Conservation (phyloP, 2,329 filamentous ascomycete genomes). For the Graphiopsis chlorocephala region DNA sequence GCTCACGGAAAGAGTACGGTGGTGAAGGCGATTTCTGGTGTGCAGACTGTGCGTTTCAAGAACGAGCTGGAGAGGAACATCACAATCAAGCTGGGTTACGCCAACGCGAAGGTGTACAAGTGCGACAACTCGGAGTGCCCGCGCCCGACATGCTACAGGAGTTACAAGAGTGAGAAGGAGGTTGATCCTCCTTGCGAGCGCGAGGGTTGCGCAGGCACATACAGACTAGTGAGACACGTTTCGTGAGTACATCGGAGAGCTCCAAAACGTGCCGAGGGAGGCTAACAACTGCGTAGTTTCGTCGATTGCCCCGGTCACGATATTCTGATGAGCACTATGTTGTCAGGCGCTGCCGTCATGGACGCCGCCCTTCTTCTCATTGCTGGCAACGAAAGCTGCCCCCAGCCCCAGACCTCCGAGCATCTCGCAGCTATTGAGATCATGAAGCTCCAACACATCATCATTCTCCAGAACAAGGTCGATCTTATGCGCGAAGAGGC, state of each 20-base stretch:
- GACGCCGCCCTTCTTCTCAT: conserved; percentile 94
- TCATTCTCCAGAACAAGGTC: conserved; percentile 99
- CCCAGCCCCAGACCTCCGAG: conserved; percentile 96
- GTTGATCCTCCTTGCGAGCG: conserved; percentile 94
- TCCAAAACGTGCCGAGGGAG: not conserved
- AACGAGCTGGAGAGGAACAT: conserved; percentile 99
- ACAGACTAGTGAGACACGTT: conserved; percentile 85
- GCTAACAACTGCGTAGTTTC: conserved; percentile 54
- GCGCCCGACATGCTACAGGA: conserved; percentile 90
- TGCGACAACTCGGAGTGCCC: conserved; percentile 91
- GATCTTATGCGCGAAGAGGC: conserved; percentile 97
- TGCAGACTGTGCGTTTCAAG: conserved; percentile 99
- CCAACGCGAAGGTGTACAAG: conserved; percentile 99
- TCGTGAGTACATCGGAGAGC: conserved; percentile 61
- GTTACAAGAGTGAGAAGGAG: conserved; percentile 99
- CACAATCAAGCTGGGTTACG: conserved; percentile 99
- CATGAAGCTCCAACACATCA: conserved; percentile 99
- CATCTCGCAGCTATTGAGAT: conserved; percentile 99
- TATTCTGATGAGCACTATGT: conserved; percentile 99
- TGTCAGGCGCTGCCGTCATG: conserved; percentile 99
- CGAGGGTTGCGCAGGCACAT: conserved; percentile 83
- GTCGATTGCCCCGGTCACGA: conserved; percentile 99
- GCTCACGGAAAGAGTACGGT: conserved; percentile 99
- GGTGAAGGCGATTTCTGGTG: conserved; percentile 97
- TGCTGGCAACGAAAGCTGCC: conserved; percentile 96